These are phyloP conservation scores for Aspergillus spinulosporus DNA, from an alignment of 2,329 filamentous ascomycete genomes.

Conservation along the genomic window DNA sequence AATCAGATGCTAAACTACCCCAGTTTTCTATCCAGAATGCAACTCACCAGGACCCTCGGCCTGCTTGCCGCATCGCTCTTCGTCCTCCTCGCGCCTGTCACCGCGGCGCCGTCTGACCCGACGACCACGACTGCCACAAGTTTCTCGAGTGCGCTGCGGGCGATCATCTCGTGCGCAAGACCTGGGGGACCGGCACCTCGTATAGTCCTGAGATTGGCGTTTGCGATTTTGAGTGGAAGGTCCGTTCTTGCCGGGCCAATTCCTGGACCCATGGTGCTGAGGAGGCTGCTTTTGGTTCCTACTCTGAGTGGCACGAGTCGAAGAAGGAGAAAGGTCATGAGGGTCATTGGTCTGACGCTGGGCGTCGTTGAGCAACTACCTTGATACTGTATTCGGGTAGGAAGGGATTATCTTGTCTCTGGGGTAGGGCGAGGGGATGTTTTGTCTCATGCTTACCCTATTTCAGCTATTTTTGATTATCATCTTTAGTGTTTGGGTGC, in stretches of 20 bases:
- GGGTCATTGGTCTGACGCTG: no score
- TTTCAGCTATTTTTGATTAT: no score
- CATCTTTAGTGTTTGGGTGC: no score
- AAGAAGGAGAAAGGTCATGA: no score
- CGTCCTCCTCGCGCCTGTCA: neutral
- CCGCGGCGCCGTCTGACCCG: neutral
- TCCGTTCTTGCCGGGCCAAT: neutral
- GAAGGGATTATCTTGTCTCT: no score
- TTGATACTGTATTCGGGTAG: no score
- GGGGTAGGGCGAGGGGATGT: no score
- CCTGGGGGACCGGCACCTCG: neutral
- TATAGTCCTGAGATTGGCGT: neutral
- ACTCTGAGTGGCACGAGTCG: no score
- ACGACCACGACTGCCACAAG: neutral
- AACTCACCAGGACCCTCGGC: neutral
- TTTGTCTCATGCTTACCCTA: no score
- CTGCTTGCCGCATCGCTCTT: neutral
- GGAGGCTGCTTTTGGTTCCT: neutral
- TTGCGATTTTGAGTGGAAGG: slow-evolving; percentile 2
- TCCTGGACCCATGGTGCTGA: neutral
- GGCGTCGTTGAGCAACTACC: no score
- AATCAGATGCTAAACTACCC: no score
- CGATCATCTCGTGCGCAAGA: neutral
- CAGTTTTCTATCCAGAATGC: neutral
- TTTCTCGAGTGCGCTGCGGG: slow-evolving; percentile 3